Base-by-base conservation (phyloP, 768 basidiomycete species). In the Phanerochaete sordida region DNA sequence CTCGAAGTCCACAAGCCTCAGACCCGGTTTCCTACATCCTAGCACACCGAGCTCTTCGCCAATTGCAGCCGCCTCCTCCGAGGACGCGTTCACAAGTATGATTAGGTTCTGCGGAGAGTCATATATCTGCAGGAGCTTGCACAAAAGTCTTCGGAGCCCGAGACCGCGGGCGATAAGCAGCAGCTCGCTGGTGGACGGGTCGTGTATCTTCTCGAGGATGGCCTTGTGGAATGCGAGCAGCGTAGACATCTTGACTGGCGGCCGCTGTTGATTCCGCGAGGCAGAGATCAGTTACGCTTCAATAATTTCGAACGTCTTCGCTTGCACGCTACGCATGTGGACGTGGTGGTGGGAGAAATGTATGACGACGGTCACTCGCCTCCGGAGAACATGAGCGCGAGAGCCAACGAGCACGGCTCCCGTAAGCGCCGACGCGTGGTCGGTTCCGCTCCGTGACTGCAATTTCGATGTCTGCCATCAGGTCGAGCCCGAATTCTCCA, bases 41-140 rank as follows among this genome's bases (percentile, higher is more conserved):
- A 97, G 89, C 12, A 94, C 85, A 0, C 93, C 88, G 31, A 99
- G 80, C 70, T 97, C 93, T 64, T 97, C 95, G 1, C 92, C 93
- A 33, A 98, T 91, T 6, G 88, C 93, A 1, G 86, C 79, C 69
- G 96, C 95, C 70, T 98, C 97, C 64, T 95, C 92, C 9, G 85
- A 81, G 0, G 86, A 81, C 0, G 91, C 90, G 74, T 93, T 89
- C 50, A 98, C 86, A 23, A 99, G 77, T 9, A 98, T 74, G 46
- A 98, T 82, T 16, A 97, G 82, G 68, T 84, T 95, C 61, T 86
- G 83, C 33, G 91, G 86, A 23, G 89, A 84, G 76, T 95, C 91
- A 70, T 96, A 98, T 43, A 96, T 91, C 75, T 95, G 91, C 77
- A 98, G 81, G 43, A 98, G 81, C 0, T 88, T 90, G 75, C 92